Conservation (phyloP, 345 rosid genomes). For the Rhizophora apiculata region DNA sequence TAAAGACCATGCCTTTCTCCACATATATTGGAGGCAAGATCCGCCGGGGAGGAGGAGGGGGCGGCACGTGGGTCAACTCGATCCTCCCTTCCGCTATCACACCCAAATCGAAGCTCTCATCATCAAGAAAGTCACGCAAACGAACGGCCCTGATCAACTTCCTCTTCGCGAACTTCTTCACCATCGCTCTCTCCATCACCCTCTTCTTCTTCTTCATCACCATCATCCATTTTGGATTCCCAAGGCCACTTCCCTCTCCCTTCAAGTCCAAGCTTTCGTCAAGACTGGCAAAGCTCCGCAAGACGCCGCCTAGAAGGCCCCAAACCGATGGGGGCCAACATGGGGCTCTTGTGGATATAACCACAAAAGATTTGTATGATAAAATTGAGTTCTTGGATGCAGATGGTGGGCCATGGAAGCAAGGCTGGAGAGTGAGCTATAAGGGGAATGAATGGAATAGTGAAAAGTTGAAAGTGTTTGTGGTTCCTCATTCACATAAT, state of each 20-base stretch:
- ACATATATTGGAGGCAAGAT: constrained; percentile 51
- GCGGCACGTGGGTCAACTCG: constrained; percentile 45
- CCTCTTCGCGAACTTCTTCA: constrained; percentile 68
- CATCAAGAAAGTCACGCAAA: constrained; percentile 57
- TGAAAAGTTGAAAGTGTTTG: constrained; percentile 81
- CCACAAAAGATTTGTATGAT: constrained; percentile 84
- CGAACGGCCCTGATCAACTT: constrained; percentile 59
- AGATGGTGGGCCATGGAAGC: constrained; percentile 96
- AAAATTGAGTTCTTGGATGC: constrained; percentile 76
- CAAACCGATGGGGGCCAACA: constrained; percentile 7
- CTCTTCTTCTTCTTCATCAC: constrained; percentile 69
- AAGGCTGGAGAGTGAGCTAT: constrained; percentile 83
- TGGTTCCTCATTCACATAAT: constrained; percentile 95
- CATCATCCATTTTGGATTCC: constrained; percentile 68
- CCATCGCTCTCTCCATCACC: constrained; percentile 61
- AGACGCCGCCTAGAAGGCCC: constrained; percentile 15
- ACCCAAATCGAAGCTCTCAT: constrained; percentile 48
- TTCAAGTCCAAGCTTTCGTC: constrained; percentile 39
- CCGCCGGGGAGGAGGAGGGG: constrained; percentile 51
- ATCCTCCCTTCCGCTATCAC: constrained; percentile 44
- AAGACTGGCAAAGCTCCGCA: constrained; percentile 32
- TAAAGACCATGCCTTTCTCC: constrained; percentile 59
- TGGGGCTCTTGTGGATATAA: constrained; percentile 53
- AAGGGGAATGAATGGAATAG: constrained; percentile 81
- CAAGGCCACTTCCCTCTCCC: constrained; percentile 55